Percentiles rank a stretch among this genome's conserved stretches.
Conservation (phyloP, 371 early-diverging fungal species). For the Mortierella sp. region DNA sequence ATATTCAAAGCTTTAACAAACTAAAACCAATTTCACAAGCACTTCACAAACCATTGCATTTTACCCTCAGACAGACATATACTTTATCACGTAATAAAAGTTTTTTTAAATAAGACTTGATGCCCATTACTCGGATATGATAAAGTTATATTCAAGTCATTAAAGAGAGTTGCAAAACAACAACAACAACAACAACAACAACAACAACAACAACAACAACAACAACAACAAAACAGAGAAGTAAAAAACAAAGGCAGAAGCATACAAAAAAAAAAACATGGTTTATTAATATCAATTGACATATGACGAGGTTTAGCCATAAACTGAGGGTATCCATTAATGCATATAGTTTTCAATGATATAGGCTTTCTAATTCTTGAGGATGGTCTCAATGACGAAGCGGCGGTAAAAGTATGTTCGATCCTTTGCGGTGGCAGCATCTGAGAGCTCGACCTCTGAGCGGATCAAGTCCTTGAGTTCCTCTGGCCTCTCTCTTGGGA, state of each 20-base stretch:
- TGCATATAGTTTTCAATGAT: neutral
- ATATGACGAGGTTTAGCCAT: neutral
- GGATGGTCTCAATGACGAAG: slow-evolving; percentile 52
- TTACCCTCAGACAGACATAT: neutral
- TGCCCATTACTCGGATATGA: too few relatives aligned
- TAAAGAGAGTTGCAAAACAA: neutral
- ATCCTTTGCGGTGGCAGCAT: slow-evolving; percentile 52
- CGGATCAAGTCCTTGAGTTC: slow-evolving; percentile 44
- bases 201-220: too few relatives aligned
- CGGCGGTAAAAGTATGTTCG: slow-evolving; percentile 57
- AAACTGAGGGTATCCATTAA: neutral
- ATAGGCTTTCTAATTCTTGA: slow-evolving; percentile 26
- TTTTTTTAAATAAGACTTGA: too few relatives aligned
- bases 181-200: too few relatives aligned
- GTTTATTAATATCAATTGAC: neutral
- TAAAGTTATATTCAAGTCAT: neutral
- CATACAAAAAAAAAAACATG: too few relatives aligned
- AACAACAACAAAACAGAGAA: too few relatives aligned
- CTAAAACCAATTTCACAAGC: neutral
- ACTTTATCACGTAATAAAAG: neutral
- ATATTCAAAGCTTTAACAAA: slow-evolving; percentile 34
- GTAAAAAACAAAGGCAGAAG: too few relatives aligned
- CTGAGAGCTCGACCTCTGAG: slow-evolving; percentile 48
- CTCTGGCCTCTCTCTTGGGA: slow-evolving; percentile 53
- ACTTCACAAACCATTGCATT: neutral